Conservation (phyloP, 306 rosid genomes). For the Gastrolobium bilobum region DNA sequence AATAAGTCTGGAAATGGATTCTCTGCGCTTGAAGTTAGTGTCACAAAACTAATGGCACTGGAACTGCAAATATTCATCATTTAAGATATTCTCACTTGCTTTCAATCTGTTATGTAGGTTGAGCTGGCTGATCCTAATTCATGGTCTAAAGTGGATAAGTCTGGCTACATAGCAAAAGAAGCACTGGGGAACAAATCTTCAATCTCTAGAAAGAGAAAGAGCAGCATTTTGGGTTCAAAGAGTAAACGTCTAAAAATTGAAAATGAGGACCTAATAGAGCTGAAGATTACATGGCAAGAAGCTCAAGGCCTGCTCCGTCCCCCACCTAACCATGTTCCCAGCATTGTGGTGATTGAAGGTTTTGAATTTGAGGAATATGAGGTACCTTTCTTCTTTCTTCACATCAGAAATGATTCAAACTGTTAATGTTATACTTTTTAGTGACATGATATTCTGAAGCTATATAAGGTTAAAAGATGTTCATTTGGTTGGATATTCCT, state of each 20-base stretch:
- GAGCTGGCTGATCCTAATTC: conserved; percentile 86
- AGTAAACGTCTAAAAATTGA: conserved; percentile 85
- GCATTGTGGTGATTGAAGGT: conserved; percentile 92
- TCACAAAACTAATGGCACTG: conserved; percentile 44
- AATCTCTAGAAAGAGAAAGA: conserved; percentile 86
- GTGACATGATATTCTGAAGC: conserved; percentile 16
- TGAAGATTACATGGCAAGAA: conserved; percentile 97
- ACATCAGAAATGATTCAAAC: conserved; percentile 24
- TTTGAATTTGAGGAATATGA: conserved; percentile 99
- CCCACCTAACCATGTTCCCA: conserved; percentile 75
- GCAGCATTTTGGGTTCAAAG: conserved; percentile 76
- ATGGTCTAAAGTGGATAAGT: conserved; percentile 91
- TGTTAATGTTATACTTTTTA: conserved; percentile 5
- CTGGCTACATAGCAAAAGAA: conserved; percentile 96
- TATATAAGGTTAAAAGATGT: conserved; percentile 20
- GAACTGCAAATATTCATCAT: conserved; percentile 45
- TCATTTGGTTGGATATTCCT: conserved; percentile 3
- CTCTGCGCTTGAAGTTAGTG: conserved; percentile 84
- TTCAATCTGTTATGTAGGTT: conserved; percentile 60
- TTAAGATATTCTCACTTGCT: conserved; percentile 32
- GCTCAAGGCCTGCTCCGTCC: conserved; percentile 99
- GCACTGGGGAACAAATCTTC: conserved; percentile 74
- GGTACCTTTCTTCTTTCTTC: conserved; percentile 62
- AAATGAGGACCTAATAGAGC: conserved; percentile 89
- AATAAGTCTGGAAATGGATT: conserved; percentile 82